phyloP scores from a whole-genome alignment of 2,329 filamentous ascomycete species.

The Pezicula carpinea region DNA sequence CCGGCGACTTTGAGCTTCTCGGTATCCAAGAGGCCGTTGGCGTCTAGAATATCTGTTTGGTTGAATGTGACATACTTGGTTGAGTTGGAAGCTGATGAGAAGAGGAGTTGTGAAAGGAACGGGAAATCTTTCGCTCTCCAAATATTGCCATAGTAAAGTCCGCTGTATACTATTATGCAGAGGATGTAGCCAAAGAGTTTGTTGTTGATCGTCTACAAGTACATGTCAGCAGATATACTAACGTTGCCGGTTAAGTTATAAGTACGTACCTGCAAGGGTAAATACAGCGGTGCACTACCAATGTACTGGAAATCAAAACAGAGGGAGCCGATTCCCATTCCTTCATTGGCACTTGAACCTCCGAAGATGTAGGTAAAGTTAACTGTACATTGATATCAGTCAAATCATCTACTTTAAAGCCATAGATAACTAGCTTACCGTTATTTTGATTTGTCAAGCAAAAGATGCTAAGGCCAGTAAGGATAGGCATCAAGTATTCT shows the following conservation, averaged over 20 bases:
- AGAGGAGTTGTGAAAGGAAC: constrained; percentile 37
- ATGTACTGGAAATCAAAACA: constrained; percentile 40
- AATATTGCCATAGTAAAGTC: constrained; percentile 35
- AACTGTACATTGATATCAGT: constrained; percentile 28
- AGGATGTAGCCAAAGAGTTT: constrained; percentile 15
- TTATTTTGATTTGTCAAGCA: constrained; percentile 67
- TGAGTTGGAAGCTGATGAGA: constrained; percentile 29
- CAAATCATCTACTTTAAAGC: too few species aligned
- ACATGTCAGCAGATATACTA: constrained; percentile 21
- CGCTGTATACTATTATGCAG: constrained; percentile 28
- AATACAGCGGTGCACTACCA: constrained; percentile 5
- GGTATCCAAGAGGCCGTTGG: constrained; percentile 31
- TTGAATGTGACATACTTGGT: constrained; percentile 34
- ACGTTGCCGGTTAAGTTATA: too few species aligned
- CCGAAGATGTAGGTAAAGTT: constrained; percentile 70
- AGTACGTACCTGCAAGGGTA: constrained; percentile 17
- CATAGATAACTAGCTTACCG: too few species aligned
- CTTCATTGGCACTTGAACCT: constrained; percentile 53
- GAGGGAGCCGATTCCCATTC: constrained; percentile 33
- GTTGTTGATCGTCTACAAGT: constrained; percentile 27
- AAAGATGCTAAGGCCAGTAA: constrained; percentile 64
- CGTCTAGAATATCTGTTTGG: constrained; percentile 36
- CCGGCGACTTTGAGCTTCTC: constrained; percentile 30
- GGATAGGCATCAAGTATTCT: constrained; percentile 58
- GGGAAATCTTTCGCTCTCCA: constrained; percentile 35